Evolutionary conservation across 257 asterid genomes (phyloP), one percentile per base, ranked within the genome.

Genomic region (Hygrophila difformis): DNA sequence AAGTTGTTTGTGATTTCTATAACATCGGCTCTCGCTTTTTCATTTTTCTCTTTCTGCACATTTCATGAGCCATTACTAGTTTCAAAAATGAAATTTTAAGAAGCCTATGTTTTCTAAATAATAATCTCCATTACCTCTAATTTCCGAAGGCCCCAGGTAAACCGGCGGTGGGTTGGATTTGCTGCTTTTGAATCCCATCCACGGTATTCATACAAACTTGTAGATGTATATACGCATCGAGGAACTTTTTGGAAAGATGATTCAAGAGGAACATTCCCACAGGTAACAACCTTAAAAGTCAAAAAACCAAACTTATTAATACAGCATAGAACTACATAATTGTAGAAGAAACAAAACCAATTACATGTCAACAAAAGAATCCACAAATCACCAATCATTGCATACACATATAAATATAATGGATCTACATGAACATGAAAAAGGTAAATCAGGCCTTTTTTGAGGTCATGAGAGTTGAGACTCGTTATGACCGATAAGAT

Each of bases 121-220:
- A 44, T 18, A 35, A 28, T 43, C 35, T 15, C 45, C 18, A 64
- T 55, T 56, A 81, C 93, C 87, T 81, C 87, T 49, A 75, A 57
- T 18, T 82, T 62, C 1, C 84, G 69, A 26, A 75, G 74, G 47
- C 84, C 87, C 93, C 87, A 81, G 12, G 84, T 68, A 73, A 81
- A 77, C 36, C 76, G 74, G 45, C 77, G 84, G 44, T 77, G 93
- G 0, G 78, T 69, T n/a, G 78, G 58, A 51, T 76, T 80, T 26
- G 78, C 87, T 2, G 81, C 84, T 64, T 71, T 74, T 26, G 82
- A 69, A 64, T 75, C 87, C 84, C 82, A 77, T 48, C 87, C 87
- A 10, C 93, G 65, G 60, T 81, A 81, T 65, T 81, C 93, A 19
- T 59, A 67, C 63, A 81, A 65, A 60, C 81, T 72, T 31, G 93